phyloP scores from a whole-genome alignment of 148 eudicot species.

The Salicornia ramosissima region DNA sequence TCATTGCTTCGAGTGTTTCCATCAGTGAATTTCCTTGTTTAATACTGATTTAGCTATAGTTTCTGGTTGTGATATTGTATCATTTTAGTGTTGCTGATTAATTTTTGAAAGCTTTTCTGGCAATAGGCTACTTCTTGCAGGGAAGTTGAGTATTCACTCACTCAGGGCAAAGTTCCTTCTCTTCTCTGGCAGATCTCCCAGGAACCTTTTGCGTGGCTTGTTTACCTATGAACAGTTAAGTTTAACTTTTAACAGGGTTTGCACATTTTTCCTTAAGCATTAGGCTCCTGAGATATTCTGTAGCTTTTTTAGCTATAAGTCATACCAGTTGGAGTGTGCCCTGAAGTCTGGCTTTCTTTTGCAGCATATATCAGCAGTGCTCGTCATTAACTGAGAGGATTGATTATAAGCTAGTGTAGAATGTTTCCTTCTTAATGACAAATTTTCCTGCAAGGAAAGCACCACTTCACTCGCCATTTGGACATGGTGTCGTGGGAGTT shows the following conservation, averaged over 20 bases:
- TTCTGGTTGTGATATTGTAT: not conserved
- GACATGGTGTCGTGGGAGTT: no score
- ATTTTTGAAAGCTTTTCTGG: slow-evolving; percentile 11
- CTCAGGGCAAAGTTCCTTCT: slow-evolving; percentile 6
- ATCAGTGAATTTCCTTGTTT: not conserved
- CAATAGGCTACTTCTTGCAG: slow-evolving; percentile 19
- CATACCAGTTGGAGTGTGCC: not conserved
- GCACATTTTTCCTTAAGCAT: not conserved
- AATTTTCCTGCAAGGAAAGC: no score
- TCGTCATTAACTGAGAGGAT: slow-evolving; percentile 2
- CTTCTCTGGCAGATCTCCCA: slow-evolving; percentile 1
- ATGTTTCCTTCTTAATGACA: no score
- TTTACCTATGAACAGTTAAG: slow-evolving; percentile 21
- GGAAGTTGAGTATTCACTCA: slow-evolving; percentile 16
- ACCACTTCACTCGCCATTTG: no score
- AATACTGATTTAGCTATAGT: slow-evolving; percentile 1
- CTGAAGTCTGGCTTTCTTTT: slow-evolving; percentile 24
- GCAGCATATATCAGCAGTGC: slow-evolving; percentile 10
- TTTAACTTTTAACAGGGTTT: not conserved
- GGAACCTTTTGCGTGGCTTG: slow-evolving; percentile 6
- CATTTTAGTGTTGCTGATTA: slow-evolving; percentile 7
- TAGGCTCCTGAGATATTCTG: slow-evolving; percentile 1
- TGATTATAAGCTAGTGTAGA: not conserved
- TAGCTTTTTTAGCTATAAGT: not conserved
- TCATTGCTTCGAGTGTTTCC: slow-evolving; percentile 18